A percentile compares a stretch with the other conserved stretches of the same genome.
Evolutionary conservation across 805 yeast genomes (phyloP).

Genomic region (Metschnikowia lunata): DNA sequence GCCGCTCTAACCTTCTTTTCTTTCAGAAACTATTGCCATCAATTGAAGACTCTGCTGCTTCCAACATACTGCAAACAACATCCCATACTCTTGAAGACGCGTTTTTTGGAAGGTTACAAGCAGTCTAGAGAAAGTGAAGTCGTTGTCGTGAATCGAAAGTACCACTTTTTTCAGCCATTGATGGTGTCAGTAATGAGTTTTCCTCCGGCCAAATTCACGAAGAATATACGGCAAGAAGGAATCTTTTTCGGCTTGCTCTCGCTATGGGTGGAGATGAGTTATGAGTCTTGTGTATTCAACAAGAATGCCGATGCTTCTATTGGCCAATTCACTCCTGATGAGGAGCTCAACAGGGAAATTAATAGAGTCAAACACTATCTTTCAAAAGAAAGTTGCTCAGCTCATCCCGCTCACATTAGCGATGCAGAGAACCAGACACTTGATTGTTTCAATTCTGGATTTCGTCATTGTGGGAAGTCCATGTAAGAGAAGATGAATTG

Average conservation of each 20-base stretch:
- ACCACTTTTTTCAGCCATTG: conserved; percentile 29
- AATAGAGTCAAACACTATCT: conserved; percentile 21
- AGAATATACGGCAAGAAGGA: conserved; percentile 33
- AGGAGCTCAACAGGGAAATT: conserved; percentile 19
- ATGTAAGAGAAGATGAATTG: conserved; percentile 22
- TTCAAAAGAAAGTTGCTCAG: conserved; percentile 49
- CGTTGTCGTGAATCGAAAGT: conserved; percentile 25
- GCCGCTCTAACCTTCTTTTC: too few relatives aligned
- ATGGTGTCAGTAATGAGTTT: conserved; percentile 28
- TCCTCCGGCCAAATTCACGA: conserved; percentile 1
- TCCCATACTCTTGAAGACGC: too few relatives aligned
- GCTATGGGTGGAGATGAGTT: conserved; percentile 21
- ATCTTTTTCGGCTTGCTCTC: conserved; percentile 30
- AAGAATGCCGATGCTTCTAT: conserved; percentile 29
- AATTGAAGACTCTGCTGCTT: too few relatives aligned
- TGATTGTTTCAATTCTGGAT: conserved; percentile 67
- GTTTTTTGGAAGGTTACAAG: too few relatives aligned
- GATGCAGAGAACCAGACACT: conserved; percentile 46
- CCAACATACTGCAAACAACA: too few relatives aligned
- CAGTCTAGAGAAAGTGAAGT: background rate
- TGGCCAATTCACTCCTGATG: conserved; percentile 27
- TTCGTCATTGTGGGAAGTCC: conserved; percentile 47
- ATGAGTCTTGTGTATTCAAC: conserved; percentile 27
- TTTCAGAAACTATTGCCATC: too few relatives aligned
- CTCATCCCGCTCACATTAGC: conserved; percentile 57